phyloP scores from a whole-genome alignment of 768 basidiomycete genomes.

The Gloeostereum incarnatum region DNA sequence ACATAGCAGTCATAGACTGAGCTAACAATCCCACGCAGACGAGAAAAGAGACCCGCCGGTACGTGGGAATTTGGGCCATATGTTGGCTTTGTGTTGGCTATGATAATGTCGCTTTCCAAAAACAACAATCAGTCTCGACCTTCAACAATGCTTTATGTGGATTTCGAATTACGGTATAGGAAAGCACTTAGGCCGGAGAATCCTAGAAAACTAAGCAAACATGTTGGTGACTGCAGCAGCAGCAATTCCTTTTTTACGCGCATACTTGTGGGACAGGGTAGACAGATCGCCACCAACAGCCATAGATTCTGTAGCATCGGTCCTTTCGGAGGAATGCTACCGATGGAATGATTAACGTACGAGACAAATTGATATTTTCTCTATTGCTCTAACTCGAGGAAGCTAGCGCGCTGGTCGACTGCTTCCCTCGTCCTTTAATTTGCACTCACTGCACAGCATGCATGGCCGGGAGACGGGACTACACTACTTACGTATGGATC shows the following conservation, averaged over 20 bases:
- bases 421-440: too few relatives aligned
- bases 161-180: conserved; percentile 6
- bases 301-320: too few relatives aligned
- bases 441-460: too few relatives aligned
- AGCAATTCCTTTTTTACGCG: conserved; percentile 14
- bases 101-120: conserved; percentile 1
- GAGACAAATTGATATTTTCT: too few relatives aligned
- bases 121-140: neutral
- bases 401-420: too few relatives aligned
- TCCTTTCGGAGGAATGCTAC: too few relatives aligned
- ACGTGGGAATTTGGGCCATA: conserved; percentile 6
- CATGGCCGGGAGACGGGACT: too few relatives aligned
- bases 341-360: too few relatives aligned
- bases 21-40: conserved; percentile 11
- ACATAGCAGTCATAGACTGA: conserved; percentile 8
- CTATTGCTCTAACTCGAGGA: too few relatives aligned
- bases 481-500: too few relatives aligned
- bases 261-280: conserved; percentile 14
- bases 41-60: conserved; percentile 11
- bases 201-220: conserved; percentile 11
- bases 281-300: conserved; percentile 11
- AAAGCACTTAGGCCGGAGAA: conserved; percentile 13
- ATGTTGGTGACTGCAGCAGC: conserved; percentile 13
- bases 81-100: too few relatives aligned
- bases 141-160: neutral